Percentiles rank a stretch among this genome's conserved stretches.
Evolutionary conservation across 2,329 filamentous ascomycete species (phyloP).

Genomic region (Neobulgaria alba): DNA sequence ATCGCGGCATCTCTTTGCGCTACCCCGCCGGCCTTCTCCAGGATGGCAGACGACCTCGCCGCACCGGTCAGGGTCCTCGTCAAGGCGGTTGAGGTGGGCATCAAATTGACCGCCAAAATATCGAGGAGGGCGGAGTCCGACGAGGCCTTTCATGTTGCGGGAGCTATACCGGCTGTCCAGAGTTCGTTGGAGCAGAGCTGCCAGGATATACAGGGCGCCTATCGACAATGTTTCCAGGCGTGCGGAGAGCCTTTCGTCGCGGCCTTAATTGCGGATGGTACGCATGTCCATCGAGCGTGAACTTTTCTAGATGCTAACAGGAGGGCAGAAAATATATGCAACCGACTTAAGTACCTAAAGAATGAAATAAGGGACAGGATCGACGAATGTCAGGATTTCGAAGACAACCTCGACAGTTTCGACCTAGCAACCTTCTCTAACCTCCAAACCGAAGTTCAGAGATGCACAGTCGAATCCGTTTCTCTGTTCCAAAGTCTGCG

Average conservation of each 20-base stretch:
- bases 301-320: constrained; percentile 3
- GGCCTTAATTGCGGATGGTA: constrained; percentile 22
- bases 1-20: no score
- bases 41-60: constrained; percentile 20
- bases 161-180: constrained; percentile 18
- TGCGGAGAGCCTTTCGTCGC: constrained; percentile 20
- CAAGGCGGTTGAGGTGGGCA: constrained; percentile 23
- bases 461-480: constrained; percentile 20
- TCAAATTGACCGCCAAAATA: constrained; percentile 21
- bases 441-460: constrained; percentile 19
- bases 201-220: constrained; percentile 20
- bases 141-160: constrained; percentile 21
- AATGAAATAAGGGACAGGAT: constrained; percentile 24
- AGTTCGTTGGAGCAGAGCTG: constrained; percentile 17
- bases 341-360: constrained; percentile 21
- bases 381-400: constrained; percentile 22
- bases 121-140: constrained; percentile 16
- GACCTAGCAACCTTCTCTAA: constrained; percentile 15
- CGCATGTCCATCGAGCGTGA: constrained; percentile 7
- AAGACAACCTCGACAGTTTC: constrained; percentile 23
- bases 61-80: constrained; percentile 23
- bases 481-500: constrained; percentile 19
- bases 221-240: constrained; percentile 15
- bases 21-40: constrained; percentile 1
- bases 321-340: constrained; percentile 17